Percentiles rank a stretch among this genome's conserved stretches.
phyloP scores from a whole-genome alignment of 2,329 filamentous ascomycete genomes.

The Fusarium sp. region DNA sequence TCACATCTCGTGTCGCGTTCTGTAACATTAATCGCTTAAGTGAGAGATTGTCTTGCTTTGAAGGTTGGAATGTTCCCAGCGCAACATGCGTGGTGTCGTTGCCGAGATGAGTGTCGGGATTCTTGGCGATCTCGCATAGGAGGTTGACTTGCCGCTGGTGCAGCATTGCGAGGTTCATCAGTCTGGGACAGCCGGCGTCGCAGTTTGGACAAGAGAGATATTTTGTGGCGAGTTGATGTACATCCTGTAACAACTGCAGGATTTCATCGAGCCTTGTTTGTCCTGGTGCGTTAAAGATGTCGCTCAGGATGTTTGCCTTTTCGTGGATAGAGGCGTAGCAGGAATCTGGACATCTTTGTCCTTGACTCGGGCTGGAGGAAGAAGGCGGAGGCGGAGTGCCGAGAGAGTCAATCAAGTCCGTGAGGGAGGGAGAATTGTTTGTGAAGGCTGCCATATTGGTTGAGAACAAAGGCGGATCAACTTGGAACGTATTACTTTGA shows the following conservation, averaged over 20 bases:
- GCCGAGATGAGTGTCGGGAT: background rate
- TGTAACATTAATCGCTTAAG: conserved; percentile 12
- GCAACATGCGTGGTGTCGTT: background rate
- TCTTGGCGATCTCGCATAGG: conserved; percentile 5
- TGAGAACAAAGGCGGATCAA: background rate
- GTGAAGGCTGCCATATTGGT: background rate
- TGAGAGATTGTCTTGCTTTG: background rate
- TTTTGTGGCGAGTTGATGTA: background rate
- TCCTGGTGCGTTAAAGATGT: background rate
- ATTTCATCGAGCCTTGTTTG: conserved; percentile 3
- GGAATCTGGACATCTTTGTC: background rate
- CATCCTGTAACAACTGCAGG: background rate
- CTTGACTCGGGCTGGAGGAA: background rate
- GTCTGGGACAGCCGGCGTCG: conserved; percentile 7
- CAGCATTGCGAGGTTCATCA: conserved; percentile 18
- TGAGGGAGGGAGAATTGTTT: conserved; percentile 1
- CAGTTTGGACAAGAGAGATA: conserved; percentile 10
- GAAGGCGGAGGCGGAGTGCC: background rate
- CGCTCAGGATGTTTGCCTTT: background rate
- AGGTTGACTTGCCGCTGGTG: conserved; percentile 11
- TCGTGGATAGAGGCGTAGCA: conserved; percentile 17
- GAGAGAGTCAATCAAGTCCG: conserved; percentile 4
- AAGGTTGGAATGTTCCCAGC: background rate
- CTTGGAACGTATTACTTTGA: background rate
- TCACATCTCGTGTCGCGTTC: background rate